A percentile compares a stretch with the other conserved stretches of the same genome.
Conservation (phyloP, 257 asterid species). For the Scutellaria galericulata region DNA sequence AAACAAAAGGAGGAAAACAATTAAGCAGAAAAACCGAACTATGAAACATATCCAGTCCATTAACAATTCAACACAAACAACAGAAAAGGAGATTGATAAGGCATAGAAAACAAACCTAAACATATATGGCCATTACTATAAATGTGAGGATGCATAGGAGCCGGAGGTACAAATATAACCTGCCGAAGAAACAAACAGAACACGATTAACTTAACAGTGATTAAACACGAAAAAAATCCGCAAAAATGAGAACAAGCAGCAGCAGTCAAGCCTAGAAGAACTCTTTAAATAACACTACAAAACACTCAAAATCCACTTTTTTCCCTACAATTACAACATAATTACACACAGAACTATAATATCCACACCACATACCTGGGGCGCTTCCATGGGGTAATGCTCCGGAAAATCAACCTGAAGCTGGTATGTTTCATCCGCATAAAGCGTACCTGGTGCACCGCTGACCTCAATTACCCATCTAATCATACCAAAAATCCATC, state of each 20-base stretch:
- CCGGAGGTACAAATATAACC: slow-evolving; percentile 83
- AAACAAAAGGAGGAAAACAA: slow-evolving; percentile 14
- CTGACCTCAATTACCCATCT: slow-evolving; percentile 74
- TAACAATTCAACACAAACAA: background rate
- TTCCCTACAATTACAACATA: background rate
- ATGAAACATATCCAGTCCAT: background rate
- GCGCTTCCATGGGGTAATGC: slow-evolving; percentile 81
- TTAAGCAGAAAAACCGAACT: background rate
- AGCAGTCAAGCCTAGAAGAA: slow-evolving; percentile 21
- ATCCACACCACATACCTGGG: slow-evolving; percentile 49
- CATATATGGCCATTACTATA: slow-evolving; percentile 97
- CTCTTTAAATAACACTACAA: slow-evolving; percentile 26
- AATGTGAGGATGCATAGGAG: slow-evolving; percentile 91
- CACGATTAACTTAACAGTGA: slow-evolving; percentile 5
- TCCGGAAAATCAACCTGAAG: slow-evolving; percentile 79
- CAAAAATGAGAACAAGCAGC: background rate
- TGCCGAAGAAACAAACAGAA: slow-evolving; percentile 36
- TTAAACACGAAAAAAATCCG: background rate
- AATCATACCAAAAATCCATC: slow-evolving; percentile 33
- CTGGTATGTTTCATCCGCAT: slow-evolving; percentile 61
- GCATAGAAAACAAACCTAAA: slow-evolving; percentile 58
- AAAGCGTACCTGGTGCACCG: slow-evolving; percentile 71
- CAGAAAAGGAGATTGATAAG: background rate
- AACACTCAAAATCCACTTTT: background rate
- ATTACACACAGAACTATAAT: background rate